These are phyloP conservation scores for Wickerhamiella sergipiensis DNA, from an alignment of 805 yeast species.

Conservation along the genomic window DNA sequence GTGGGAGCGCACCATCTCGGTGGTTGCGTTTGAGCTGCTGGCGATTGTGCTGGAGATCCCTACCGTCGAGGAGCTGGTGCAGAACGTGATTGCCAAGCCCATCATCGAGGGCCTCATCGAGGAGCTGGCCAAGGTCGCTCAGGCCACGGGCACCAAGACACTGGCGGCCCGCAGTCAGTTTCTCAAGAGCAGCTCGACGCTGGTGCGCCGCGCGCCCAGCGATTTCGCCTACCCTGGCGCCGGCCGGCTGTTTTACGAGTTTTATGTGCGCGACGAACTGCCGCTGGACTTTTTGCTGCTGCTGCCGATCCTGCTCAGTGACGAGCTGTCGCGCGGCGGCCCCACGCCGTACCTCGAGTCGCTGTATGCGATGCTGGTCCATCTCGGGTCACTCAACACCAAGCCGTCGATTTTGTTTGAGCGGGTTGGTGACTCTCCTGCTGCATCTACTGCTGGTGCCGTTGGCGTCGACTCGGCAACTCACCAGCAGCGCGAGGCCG, in stretches of 20 bases:
- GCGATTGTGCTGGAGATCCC: slow-evolving; percentile 61
- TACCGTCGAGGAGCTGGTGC: slow-evolving; percentile 41
- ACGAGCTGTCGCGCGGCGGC: slow-evolving; percentile 51
- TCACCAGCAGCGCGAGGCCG: background rate
- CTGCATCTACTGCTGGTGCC: background rate
- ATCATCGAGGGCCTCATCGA: slow-evolving; percentile 63
- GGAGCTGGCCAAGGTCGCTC: slow-evolving; percentile 52
- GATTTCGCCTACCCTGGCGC: slow-evolving; percentile 27
- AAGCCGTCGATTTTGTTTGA: background rate
- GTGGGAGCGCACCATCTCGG: slow-evolving; percentile 75
- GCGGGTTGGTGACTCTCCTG: background rate
- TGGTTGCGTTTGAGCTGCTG: slow-evolving; percentile 64
- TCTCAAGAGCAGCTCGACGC: slow-evolving; percentile 8
- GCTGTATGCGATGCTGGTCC: slow-evolving; percentile 44
- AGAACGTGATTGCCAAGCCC: slow-evolving; percentile 74
- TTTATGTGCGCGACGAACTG: slow-evolving; percentile 40
- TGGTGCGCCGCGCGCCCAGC: slow-evolving; percentile 20
- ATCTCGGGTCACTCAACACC: slow-evolving; percentile 20
- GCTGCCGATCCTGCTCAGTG: slow-evolving; percentile 83
- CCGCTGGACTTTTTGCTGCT: slow-evolving; percentile 64
- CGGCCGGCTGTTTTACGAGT: slow-evolving; percentile 56
- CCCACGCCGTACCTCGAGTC: slow-evolving; percentile 87
- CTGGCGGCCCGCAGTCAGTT: slow-evolving; percentile 29
- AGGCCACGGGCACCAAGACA: slow-evolving; percentile 52
- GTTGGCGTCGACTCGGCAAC: too few species aligned